Evolutionary conservation across 441 rosid species (phyloP), one percentile per base, ranked within the genome.

Genomic region (Flueggea neowawraea): DNA sequence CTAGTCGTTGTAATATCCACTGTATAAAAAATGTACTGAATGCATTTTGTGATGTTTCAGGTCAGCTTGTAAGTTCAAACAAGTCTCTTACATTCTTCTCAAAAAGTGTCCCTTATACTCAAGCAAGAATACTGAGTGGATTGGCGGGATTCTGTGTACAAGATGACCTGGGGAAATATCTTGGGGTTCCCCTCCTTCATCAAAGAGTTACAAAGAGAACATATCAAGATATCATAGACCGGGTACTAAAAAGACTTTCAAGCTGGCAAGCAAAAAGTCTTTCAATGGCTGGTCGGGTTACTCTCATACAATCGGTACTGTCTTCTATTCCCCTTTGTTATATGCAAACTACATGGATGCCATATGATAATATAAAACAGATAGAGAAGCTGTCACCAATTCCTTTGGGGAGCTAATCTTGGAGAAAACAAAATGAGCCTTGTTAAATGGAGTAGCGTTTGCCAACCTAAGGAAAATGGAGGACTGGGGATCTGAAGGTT

Each of bases 391-490:
- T 10, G 8, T 16, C 16, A 41, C 16, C 7, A 7, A 9, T 59
- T 45, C 6, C 33, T 43, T 59, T 45, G 62, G 62, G 51, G 52
- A 3, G 17, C 9, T 10, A 0, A 45, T 5, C 3, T 17, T 10
- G 10, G 39, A 4, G 4, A 3, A 7, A 6, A 4, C 0, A 59
- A 59, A 28, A 44, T 44, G 9, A 22, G 16, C 28, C 10, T 17
- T 2, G 36, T 59, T 16, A 22, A 11, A 0, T 59, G 41, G 54
- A 12, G 12, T 5, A 45, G 12, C 0, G 63, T 59, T 4, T 47
- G 54, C 39, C 16, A 59, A 12, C 52, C 63, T 10, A 59, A 59
- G 14, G n/a, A n/a, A n/a, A n/a, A n/a, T n/a, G n/a, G n/a, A n/a
- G n/a, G n/a, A n/a, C n/a, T n/a, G n/a, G n/a, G n/a, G 4, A 10